Base-by-base conservation (phyloP, 169 alveolate species). In the Eimeria mitis region DNA sequence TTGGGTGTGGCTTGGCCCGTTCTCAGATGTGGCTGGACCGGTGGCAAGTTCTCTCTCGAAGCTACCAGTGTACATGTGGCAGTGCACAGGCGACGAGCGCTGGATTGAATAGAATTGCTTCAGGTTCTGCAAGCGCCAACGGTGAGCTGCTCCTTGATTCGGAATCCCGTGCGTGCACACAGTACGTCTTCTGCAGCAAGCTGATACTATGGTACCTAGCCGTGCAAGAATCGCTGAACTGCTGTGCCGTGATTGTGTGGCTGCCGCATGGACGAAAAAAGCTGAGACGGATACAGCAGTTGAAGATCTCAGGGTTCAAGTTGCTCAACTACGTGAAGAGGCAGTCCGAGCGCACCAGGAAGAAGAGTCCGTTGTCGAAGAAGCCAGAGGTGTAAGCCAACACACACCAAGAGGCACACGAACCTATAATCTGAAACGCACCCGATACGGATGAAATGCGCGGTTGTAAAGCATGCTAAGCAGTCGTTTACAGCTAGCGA, bases 21-120 rank as follows among this genome's bases (percentile, higher is more conserved):
- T 63, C 68, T 8, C 92, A 85, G 92, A 85, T 85, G 42, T 85
- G 92, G 92, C 92, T 85, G 7, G 92, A 85, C 81, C 92, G 92
- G 59, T 85, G 92, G 92, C 92, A 85, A 47, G 92, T 85, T 31
- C 78, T 85, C 40, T 85, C 81, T 7, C 61, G 92, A 40, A 44
- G 47, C 81, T 85, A 85, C 79, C 79, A 85, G 23, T 85, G 92
- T 56, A 85, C 92, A 52, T 85, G 92, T 44, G 92, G 92, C 92
- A 85, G 92, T 49, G 92, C 92, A 34, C 81, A 85, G 79, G 92
- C 92, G 42, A 71, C 92, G 42, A 42, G 31, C 31, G 92, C 42
- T 7, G 63, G 79, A 21, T 59, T 85, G 76, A 37, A 70, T n/a
- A 40, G 42, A 47, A 63, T 85, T 21, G 79, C 92, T 42, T 85